phyloP scores from a whole-genome alignment of 148 eudicot genomes.

The Vaccinium myrtillus region DNA sequence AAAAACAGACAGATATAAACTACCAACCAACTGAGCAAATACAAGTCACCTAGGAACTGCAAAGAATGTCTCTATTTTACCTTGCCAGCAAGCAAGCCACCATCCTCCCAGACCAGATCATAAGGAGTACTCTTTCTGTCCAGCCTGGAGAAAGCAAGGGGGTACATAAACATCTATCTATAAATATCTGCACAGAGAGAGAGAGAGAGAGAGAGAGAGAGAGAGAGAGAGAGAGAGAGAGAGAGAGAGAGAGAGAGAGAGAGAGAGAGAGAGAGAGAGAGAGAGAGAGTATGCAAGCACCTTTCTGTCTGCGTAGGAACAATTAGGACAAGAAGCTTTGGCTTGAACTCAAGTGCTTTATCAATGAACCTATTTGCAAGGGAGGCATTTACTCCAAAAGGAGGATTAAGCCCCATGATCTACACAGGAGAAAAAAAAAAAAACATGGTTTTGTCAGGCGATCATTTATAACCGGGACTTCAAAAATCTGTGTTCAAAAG shows the following conservation, averaged over 20 bases:
- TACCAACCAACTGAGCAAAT: not conserved
- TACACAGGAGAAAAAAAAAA: constrained; percentile 21
- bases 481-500: not conserved
- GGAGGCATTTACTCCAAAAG: constrained; percentile 70
- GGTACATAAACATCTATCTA: not conserved
- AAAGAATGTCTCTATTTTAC: constrained; percentile 31
- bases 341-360: constrained; percentile 79
- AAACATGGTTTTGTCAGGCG: not conserved
- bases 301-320: constrained; percentile 76
- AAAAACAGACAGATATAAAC: constrained; percentile 5
- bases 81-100: constrained; percentile 66
- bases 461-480: not conserved
- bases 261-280: constrained; percentile 9
- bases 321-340: constrained; percentile 84
- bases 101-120: constrained; percentile 85
- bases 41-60: not conserved
- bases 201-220: constrained; percentile 12
- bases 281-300: constrained; percentile 23
- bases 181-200: not conserved
- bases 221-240: constrained; percentile 2
- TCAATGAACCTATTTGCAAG: constrained; percentile 84
- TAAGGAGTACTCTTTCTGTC: constrained; percentile 58
- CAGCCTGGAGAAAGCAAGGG: constrained; percentile 45
- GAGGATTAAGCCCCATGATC: constrained; percentile 97
- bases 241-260: constrained; percentile 2